Base-by-base conservation (phyloP, 129 eudicot genomes). In the Lactuca sativa region DNA sequence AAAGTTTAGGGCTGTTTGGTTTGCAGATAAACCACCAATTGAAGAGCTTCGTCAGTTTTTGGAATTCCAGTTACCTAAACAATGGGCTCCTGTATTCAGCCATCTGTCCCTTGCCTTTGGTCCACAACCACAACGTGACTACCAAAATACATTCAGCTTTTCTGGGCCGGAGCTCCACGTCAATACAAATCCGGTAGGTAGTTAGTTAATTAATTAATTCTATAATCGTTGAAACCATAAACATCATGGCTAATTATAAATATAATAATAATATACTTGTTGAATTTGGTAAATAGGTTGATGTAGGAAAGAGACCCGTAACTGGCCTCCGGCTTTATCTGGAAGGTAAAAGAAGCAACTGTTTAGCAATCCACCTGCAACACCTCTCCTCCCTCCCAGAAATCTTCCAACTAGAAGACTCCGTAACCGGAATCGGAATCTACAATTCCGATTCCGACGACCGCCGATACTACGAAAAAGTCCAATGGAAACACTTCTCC, bases 41-140 rank as follows among this genome's bases (percentile, higher is more conserved):
- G 97, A 87, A 74, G 97, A 95, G 78, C 99, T 95, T 66, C 97
- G 90, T 72, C 97, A 90, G 72, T 95, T 95, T 87, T 80, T 95
- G 81, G 97, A 95, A 61, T 95, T 95, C 70, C 99, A 95, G 84
- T 78, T 95, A 60, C 99, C 97, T 2, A 79, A 93, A 67, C 99
- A 95, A 62, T 95, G 99, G 99, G 99, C 99, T 49, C 99, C 99
- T 2, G 87, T 95, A 47, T 95, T 90, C 67, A 82, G 93, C 30
- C 93, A 95, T 69, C 93, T 90, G 65, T 93, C 99, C 36, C 90
- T 95, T 66, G 99, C 97, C 32, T 25, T 25, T 25, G 30, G 30
- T 25, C 30, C 30, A 25, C 30, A 25, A 4, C 99, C 99, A 34
- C 97, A 95, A 34, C 86, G 89, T 41, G 87, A 81, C 74, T 93